Evolutionary conservation across 495 filamentous ascomycete genomes (phyloP).

Genomic region (Lasiosphaeria hispida): DNA sequence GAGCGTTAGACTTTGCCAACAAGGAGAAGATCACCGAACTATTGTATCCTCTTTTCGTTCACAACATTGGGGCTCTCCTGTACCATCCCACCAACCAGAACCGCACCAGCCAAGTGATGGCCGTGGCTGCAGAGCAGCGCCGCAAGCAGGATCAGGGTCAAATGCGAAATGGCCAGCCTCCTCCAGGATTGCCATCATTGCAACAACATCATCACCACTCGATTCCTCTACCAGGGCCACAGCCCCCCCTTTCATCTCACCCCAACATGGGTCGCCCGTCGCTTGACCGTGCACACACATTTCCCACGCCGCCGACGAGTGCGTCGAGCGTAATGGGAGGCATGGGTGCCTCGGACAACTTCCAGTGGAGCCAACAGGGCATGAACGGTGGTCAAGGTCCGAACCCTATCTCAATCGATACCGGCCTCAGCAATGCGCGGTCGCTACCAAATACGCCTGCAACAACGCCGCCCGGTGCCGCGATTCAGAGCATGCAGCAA

Average conservation of each 20-base stretch:
- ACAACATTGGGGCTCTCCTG: conserved; percentile 91
- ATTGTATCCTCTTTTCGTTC: conserved; percentile 93
- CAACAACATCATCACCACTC: conserved; percentile 74
- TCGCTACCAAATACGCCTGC: conserved; percentile 91
- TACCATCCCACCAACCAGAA: conserved; percentile 91
- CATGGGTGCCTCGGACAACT: conserved; percentile 69
- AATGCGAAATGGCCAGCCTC: conserved; percentile 43
- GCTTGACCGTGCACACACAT: conserved; percentile 80
- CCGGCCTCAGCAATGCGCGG: conserved; percentile 71
- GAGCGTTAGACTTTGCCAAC: conserved; percentile 95
- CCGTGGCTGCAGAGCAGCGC: conserved; percentile 65
- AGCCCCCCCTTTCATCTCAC: conserved; percentile 74
- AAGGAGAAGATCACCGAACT: conserved; percentile 98
- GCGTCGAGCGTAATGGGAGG: conserved; percentile 81
- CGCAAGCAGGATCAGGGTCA: conserved; percentile 61
- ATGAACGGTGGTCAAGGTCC: conserved; percentile 64
- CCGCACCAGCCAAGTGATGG: conserved; percentile 80
- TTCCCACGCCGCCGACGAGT: conserved; percentile 91
- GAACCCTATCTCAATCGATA: conserved; percentile 84
- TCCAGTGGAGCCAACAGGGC: conserved; percentile 69
- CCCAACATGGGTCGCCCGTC: conserved; percentile 63
- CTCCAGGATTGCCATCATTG: conserved; percentile 60
- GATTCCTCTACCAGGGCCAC: conserved; percentile 68
- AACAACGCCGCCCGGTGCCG: conserved; percentile 82
- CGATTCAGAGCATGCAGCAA: conserved; percentile 77